A percentile compares a stretch with the other conserved stretches of the same genome.
Evolutionary conservation across 371 early-diverging fungal genomes (phyloP).

Genomic region (Syncephalis fuscata): DNA sequence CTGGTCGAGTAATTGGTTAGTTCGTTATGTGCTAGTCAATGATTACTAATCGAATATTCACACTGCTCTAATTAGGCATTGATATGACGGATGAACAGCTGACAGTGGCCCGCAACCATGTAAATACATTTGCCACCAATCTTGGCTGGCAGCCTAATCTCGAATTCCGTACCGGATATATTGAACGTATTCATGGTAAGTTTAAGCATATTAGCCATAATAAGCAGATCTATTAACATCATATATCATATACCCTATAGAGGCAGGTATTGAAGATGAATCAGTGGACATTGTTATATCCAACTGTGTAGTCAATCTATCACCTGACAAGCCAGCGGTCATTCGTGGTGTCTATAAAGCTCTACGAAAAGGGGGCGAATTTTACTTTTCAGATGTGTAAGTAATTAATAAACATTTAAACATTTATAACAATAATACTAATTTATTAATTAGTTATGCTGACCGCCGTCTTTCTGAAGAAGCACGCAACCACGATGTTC

Average conservation of each 20-base stretch:
- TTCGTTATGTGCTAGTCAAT: not conserved
- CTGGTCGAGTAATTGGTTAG: constrained; percentile 15
- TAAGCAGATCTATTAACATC: not conserved
- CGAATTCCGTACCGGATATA: not conserved
- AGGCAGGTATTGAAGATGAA: constrained; percentile 16
- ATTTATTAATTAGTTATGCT: not conserved
- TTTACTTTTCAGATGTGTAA: constrained; percentile 1
- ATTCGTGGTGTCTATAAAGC: constrained; percentile 18
- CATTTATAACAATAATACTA: no score
- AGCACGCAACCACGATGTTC: not conserved
- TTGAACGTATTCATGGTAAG: not conserved
- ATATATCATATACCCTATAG: constrained; percentile 1
- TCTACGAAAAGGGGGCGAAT: not conserved
- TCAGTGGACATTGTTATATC: constrained; percentile 22
- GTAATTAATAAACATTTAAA: no score
- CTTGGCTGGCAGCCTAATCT: not conserved
- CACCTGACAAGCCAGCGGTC: constrained; percentile 23
- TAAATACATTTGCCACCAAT: not conserved
- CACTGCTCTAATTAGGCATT: constrained; percentile 7
- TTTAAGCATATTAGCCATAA: not conserved
- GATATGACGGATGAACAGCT: constrained; percentile 31
- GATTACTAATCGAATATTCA: not conserved
- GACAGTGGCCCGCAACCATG: constrained; percentile 14
- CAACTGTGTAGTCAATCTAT: constrained; percentile 25
- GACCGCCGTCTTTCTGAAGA: not conserved